Evolutionary conservation across 257 asterid genomes (phyloP), one percentile per base, ranked within the genome.

Genomic region (Ehretia macrophylla): DNA sequence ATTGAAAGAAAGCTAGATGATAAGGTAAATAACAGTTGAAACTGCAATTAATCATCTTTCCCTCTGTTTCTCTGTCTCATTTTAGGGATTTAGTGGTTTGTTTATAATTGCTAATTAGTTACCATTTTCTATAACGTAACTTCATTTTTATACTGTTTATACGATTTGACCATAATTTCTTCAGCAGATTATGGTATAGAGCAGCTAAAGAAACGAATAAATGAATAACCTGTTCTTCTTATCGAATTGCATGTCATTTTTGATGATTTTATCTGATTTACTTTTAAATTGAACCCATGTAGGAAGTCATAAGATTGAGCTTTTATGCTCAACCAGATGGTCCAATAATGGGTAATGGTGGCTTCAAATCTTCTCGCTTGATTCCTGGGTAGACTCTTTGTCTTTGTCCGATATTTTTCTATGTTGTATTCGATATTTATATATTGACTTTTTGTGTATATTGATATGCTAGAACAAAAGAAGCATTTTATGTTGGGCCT

Each of bases 301-400:
- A 92, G 97, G 97, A 92, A 46, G 70, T 73, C 23, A 58, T 92
- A 59, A 80, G 72, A 55, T 78, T 92, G 81, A 86, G 85, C 78
- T 92, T 92, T 69, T 92, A 83, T 75, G 11, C 83, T 60, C 91
- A 86, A 74, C 99, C 99, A 66, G 99, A 92, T 86, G 97, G 97
- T 67, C 96, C 96, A 9, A 74, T 88, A 60, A 79, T 55, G 60
- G 97, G 90, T 39, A 77, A 78, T 65, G 68, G 89, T 67, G 80
- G 76, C 79, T 88, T 92, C 69, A 83, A 66, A 59, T 86, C 97
- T 68, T 92, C 97, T 20, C 78, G 66, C 50, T 78, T 92, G 67
- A 59, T 84, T 77, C 96, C 95, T 63, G 99, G 99, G 99, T 92
- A 92, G 35, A 40, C 32, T 8, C 17, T 48, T 13, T 42, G 38